phyloP scores from a whole-genome alignment of 306 rosid species.

The Hylodesmum podocarpum region DNA sequence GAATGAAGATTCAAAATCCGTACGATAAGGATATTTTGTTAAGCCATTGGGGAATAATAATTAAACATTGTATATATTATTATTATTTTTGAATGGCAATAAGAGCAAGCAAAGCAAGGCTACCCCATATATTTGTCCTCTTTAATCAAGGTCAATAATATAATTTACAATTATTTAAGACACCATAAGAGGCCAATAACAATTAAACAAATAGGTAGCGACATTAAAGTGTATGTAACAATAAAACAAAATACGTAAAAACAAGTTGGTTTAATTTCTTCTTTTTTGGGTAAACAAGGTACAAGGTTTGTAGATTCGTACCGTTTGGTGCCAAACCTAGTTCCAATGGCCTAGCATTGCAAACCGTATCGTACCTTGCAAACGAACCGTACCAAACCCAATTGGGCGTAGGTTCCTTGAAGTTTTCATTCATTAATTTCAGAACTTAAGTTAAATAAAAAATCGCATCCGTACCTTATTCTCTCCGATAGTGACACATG shows the following conservation, averaged over 20 bases:
- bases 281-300: neutral
- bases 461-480: constrained; percentile 30
- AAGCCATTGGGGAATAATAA: neutral
- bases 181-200: neutral
- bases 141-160: neutral
- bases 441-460: neutral
- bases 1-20: neutral
- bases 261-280: neutral
- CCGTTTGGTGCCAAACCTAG: neutral
- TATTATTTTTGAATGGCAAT: neutral
- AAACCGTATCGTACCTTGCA: constrained; percentile 27
- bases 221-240: no score
- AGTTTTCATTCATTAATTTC: neutral
- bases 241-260: no score
- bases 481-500: constrained; percentile 52
- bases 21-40: neutral
- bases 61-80: neutral
- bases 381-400: constrained; percentile 29
- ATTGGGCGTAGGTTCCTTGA: neutral
- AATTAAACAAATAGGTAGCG: neutral
- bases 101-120: constrained; percentile 3
- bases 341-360: neutral
- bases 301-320: constrained; percentile 2
- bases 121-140: constrained; percentile 13
- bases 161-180: neutral